These are phyloP conservation scores for Geranomyces michiganensis DNA, from an alignment of 192 early-diverging fungal genomes.

Conservation along the genomic window DNA sequence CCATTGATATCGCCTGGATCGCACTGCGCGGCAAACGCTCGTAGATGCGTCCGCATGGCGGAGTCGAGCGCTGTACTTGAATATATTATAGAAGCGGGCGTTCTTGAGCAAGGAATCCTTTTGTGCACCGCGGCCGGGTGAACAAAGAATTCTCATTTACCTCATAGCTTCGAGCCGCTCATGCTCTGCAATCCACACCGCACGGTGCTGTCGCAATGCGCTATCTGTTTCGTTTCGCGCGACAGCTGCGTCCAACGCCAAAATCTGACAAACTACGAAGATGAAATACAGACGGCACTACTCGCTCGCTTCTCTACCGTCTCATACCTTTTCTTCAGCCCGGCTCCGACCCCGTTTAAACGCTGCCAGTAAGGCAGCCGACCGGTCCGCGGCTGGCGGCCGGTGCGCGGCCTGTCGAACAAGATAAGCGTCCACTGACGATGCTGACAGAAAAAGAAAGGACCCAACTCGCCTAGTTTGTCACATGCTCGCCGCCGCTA, in stretches of 20 bases:
- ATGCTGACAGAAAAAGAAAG: background rate
- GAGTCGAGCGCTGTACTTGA: background rate
- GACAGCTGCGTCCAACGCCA: background rate
- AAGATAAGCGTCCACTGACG: background rate
- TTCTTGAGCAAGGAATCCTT: no score
- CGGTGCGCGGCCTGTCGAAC: background rate
- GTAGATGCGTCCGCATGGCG: background rate
- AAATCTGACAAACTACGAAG: background rate
- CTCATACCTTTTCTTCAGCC: background rate
- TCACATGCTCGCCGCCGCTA: no score
- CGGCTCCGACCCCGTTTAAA: background rate
- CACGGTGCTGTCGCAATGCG: background rate
- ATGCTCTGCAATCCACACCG: slow-evolving; percentile 5
- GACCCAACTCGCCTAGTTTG: no score
- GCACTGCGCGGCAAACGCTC: background rate
- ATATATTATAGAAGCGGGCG: no score
- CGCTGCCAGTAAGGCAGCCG: background rate
- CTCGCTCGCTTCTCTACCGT: background rate
- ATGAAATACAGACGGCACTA: background rate
- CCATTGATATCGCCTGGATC: background rate
- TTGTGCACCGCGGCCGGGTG: no score
- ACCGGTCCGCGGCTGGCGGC: background rate
- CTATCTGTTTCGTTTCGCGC: background rate
- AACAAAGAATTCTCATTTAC: background rate
- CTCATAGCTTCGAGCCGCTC: background rate